Conservation (phyloP, 2,329 filamentous ascomycete genomes). For the Tolypocladium ovalisporum region DNA sequence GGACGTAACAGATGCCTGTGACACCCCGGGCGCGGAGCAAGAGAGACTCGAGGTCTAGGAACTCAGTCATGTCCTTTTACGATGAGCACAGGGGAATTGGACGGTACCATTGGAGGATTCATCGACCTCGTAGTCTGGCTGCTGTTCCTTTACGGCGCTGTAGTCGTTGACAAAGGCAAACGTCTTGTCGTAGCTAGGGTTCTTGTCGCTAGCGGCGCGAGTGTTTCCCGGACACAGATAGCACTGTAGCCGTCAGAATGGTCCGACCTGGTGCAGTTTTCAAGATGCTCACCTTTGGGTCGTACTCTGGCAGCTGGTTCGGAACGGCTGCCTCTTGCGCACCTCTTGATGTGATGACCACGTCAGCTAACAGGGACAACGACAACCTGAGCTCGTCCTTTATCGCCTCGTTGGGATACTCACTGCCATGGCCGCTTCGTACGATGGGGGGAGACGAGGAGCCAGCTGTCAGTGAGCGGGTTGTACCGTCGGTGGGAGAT, state of each 20-base stretch:
- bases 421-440: constrained; percentile 98
- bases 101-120: constrained; percentile 23
- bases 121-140: constrained; percentile 59
- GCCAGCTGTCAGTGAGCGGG: constrained; percentile 77
- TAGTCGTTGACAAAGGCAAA: constrained; percentile 98
- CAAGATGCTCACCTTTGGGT: constrained; percentile 48
- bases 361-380: background rate
- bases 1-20: constrained; percentile 91
- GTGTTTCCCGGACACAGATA: constrained; percentile 91
- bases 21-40: constrained; percentile 77
- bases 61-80: background rate
- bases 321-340: constrained; percentile 64
- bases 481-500: constrained; percentile 96
- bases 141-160: constrained; percentile 88
- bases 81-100: background rate
- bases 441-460: constrained; percentile 89
- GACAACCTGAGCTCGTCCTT: background rate
- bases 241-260: constrained; percentile 45
- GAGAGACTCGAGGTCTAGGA: constrained; percentile 55
- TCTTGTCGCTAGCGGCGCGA: constrained; percentile 74
- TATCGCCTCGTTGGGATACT: constrained; percentile 23
- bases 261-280: background rate
- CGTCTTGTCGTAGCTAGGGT: constrained; percentile 76
- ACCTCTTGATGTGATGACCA: constrained; percentile 41
- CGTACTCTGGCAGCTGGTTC: constrained; percentile 65